Conservation (phyloP, 345 rosid genomes). For the Moricandia moricandioides region DNA sequence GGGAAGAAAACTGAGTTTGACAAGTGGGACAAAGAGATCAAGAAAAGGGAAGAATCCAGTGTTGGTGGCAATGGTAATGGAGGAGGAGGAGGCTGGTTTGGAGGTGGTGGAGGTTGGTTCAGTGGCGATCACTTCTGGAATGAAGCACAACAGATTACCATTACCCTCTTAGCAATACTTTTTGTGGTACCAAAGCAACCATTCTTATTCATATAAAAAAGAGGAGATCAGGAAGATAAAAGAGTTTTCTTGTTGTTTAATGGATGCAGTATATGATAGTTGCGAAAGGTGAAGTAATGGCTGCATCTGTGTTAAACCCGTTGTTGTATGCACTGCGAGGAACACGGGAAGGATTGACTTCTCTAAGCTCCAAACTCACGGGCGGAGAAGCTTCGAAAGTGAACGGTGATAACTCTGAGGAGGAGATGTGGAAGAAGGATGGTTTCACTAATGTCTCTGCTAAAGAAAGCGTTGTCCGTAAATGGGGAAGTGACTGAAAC, state of each 20-base stretch:
- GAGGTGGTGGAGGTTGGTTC: conserved; percentile 77
- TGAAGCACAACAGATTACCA: conserved; percentile 63
- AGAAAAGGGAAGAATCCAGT: conserved; percentile 78
- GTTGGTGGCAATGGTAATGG: conserved; percentile 61
- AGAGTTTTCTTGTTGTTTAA: neutral
- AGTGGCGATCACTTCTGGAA: conserved; percentile 72
- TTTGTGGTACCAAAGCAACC: conserved; percentile 41
- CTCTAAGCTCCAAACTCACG: conserved; percentile 49
- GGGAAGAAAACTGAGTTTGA: conserved; percentile 84
- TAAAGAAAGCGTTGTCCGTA: conserved; percentile 66
- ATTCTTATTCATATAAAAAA: neutral
- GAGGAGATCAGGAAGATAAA: neutral
- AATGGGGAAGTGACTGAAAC: conserved; percentile 61
- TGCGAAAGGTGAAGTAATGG: conserved; percentile 68
- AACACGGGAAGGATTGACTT: conserved; percentile 53
- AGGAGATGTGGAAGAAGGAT: conserved; percentile 39
- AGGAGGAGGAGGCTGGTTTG: conserved; percentile 88
- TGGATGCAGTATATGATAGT: conserved; percentile 61
- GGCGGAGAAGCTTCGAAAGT: conserved; percentile 31
- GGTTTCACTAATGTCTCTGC: conserved; percentile 46
- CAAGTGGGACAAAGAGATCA: conserved; percentile 82
- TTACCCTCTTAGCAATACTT: conserved; percentile 62
- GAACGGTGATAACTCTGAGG: conserved; percentile 32
- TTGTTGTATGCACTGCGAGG: conserved; percentile 68
- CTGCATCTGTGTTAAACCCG: conserved; percentile 73